Percentiles rank a stretch among this genome's conserved stretches.
Evolutionary conservation across 441 rosid species (phyloP).

Genomic region (Lepidium campestre): DNA sequence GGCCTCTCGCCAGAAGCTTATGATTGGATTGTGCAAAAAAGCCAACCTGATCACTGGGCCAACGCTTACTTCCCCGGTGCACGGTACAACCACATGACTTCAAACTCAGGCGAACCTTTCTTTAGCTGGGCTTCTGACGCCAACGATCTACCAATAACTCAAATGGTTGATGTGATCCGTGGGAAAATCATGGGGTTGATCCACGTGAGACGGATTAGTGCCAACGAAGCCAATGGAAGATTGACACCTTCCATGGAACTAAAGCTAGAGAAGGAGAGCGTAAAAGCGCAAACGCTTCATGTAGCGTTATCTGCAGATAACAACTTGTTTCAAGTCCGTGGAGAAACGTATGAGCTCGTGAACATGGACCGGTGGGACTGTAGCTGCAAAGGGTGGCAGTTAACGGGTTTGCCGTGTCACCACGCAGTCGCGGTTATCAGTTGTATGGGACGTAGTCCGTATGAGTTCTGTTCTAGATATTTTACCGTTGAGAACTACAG

Average conservation of each 20-base stretch:
- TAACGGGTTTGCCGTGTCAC: conserved; percentile 78
- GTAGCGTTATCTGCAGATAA: conserved; percentile 49
- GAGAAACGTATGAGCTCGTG: conserved; percentile 63
- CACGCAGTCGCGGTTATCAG: conserved; percentile 67
- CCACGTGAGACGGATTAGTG: conserved; percentile 39
- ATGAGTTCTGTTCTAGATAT: conserved; percentile 73
- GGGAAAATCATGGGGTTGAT: conserved; percentile 69
- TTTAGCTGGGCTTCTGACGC: conserved; percentile 81
- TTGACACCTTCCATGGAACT: conserved; percentile 73
- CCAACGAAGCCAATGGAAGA: conserved; percentile 54
- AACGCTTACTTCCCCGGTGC: conserved; percentile 77
- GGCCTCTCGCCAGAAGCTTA: conserved; percentile 72
- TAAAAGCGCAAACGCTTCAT: conserved; percentile 46
- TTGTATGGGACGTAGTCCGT: conserved; percentile 48
- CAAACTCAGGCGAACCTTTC: conserved; percentile 76
- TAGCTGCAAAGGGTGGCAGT: conserved; percentile 82
- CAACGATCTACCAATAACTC: conserved; percentile 79
- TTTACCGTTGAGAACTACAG: conserved; percentile 65
- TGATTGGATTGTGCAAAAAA: conserved; percentile 63
- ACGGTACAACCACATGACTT: conserved; percentile 75
- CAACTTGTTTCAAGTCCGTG: conserved; percentile 72
- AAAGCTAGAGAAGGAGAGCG: conserved; percentile 61
- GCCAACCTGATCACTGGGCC: conserved; percentile 89
- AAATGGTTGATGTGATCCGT: conserved; percentile 77
- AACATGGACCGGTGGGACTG: conserved; percentile 74